Evolutionary conservation across 225 moss, liverwort and hornwort species (phyloP).

Genomic region (Bryoerythrophyllum caledonicum): DNA sequence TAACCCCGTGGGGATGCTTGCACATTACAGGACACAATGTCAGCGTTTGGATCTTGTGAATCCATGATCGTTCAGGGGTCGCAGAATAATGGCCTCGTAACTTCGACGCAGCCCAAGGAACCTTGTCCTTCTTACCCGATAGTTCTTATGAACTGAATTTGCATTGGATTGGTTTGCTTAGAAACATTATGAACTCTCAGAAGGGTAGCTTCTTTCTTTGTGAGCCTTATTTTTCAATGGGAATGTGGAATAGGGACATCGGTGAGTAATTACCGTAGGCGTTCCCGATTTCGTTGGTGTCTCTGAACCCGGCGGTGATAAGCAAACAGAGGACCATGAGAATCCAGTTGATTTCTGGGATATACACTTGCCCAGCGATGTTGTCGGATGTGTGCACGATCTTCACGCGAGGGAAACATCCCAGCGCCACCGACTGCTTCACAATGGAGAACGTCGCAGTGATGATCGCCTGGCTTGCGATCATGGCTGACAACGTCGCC

Average conservation of each 20-base stretch:
- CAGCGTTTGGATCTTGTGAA: too few species aligned
- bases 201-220: neutral
- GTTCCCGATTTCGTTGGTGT: constrained; percentile 86
- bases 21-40: too few species aligned
- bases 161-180: neutral
- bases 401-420: constrained; percentile 93
- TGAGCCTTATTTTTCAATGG: neutral
- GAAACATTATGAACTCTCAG: neutral
- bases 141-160: neutral
- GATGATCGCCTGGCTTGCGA: constrained; percentile 97
- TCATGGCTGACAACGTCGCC: constrained; percentile 82
- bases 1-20: too few species aligned
- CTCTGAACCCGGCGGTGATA: constrained; percentile 79
- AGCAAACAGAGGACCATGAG: constrained; percentile 80
- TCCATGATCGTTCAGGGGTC: too few species aligned
- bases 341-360: constrained; percentile 93
- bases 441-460: constrained; percentile 94
- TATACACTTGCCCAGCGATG: constrained; percentile 82
- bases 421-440: constrained; percentile 76
- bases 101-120: too few species aligned
- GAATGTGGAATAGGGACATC: neutral
- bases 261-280: constrained; percentile 68
- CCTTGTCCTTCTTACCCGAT: too few species aligned
- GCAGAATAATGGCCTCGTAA: too few species aligned
- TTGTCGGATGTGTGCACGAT: constrained; percentile 79